phyloP scores from a whole-genome alignment of 495 filamentous ascomycete species.

The Lineolata rhizophorae region DNA sequence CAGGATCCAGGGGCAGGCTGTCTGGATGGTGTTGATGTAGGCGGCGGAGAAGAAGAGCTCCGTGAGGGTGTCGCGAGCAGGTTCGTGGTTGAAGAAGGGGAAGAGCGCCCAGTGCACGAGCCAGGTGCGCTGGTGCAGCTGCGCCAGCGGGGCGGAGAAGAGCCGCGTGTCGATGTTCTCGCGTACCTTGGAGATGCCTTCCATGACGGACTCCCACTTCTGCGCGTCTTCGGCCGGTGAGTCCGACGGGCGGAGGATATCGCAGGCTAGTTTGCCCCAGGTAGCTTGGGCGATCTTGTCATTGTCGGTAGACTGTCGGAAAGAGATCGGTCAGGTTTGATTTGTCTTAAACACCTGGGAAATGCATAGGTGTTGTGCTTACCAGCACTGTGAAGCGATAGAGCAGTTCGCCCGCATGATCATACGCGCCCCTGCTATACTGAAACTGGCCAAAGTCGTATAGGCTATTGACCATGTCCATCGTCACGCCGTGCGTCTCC shows the following conservation, averaged over 20 bases:
- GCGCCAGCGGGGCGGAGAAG: constrained; percentile 85
- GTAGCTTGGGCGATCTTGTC: constrained; percentile 87
- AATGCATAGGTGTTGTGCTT: constrained; percentile 3
- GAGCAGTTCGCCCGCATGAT: constrained; percentile 63
- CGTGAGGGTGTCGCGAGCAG: constrained; percentile 70
- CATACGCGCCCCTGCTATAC: constrained; percentile 89
- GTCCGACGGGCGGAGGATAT: too few relatives aligned
- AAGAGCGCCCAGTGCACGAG: constrained; percentile 96
- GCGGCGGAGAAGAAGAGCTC: constrained; percentile 89
- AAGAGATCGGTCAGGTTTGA: not conserved
- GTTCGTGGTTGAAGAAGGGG: constrained; percentile 95
- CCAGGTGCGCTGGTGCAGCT: constrained; percentile 88
- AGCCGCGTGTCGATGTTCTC: constrained; percentile 74
- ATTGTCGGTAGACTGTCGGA: constrained; percentile 58
- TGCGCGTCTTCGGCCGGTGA: too few relatives aligned
- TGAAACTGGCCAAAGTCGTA: constrained; percentile 90
- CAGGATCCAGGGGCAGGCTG: constrained; percentile 88
- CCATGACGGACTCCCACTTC: constrained; percentile 89
- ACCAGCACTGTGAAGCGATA: constrained; percentile 86
- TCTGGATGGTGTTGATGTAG: constrained; percentile 99
- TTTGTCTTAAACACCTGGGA: not conserved
- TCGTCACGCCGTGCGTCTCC: constrained; percentile 78
- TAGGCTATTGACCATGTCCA: constrained; percentile 83
- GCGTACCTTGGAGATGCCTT: constrained; percentile 84
- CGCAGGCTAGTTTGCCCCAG: constrained; percentile 88